phyloP scores from a whole-genome alignment of 116 monocot genomes.

The Posidonia oceanica region DNA sequence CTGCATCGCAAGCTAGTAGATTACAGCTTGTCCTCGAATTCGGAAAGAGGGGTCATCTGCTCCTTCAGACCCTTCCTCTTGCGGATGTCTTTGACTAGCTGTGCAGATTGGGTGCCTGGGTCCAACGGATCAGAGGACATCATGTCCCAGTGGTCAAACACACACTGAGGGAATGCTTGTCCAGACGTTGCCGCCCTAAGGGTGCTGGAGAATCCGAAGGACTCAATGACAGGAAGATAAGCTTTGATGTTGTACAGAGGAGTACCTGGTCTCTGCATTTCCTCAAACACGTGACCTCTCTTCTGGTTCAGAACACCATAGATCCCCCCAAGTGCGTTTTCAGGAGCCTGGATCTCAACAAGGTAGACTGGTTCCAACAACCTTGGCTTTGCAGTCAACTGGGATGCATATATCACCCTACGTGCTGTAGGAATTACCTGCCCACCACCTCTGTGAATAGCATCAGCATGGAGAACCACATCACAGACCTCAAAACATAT shows the following conservation, averaged over 20 bases:
- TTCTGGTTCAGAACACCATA: conserved; percentile 26
- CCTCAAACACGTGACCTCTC: conserved; percentile 25
- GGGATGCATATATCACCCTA: conserved; percentile 28
- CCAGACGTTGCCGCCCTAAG: conserved; percentile 30
- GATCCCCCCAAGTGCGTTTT: conserved; percentile 21
- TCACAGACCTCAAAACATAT: conserved; percentile 40
- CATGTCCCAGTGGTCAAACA: conserved; percentile 38
- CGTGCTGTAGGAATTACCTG: conserved; percentile 34
- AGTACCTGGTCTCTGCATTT: conserved; percentile 26
- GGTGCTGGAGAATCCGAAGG: conserved; percentile 21
- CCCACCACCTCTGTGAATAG: conserved; percentile 36
- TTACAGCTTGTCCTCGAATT: conserved; percentile 37
- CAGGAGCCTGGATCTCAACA: conserved; percentile 33
- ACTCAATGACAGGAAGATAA: conserved; percentile 24
- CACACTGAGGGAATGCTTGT: conserved; percentile 37
- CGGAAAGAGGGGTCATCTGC: conserved; percentile 37
- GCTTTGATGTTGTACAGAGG: conserved; percentile 31
- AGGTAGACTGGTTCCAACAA: conserved; percentile 30
- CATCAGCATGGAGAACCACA: conserved; percentile 31
- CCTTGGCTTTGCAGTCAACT: conserved; percentile 28
- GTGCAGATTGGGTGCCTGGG: conserved; percentile 7
- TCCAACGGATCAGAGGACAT: conserved; percentile 25
- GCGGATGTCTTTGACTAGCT: conserved; percentile 28
- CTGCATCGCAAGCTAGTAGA: too few relatives aligned
- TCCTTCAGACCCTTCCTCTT: conserved; percentile 49